Evolutionary conservation across 305 asterid species (phyloP), one percentile per base, ranked within the genome.

Genomic region (Fraxinus dipetala): DNA sequence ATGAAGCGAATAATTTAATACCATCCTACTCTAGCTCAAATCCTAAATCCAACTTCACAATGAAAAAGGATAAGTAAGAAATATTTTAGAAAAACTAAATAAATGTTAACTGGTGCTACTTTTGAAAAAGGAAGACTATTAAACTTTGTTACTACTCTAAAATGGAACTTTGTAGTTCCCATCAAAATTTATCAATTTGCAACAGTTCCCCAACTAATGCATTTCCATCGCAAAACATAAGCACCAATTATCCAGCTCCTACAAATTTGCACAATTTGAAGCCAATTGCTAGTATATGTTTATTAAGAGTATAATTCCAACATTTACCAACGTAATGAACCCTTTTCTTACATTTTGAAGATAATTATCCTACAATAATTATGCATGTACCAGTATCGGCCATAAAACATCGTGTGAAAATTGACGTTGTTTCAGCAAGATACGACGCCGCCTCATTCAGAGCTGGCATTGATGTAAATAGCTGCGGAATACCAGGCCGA

Each of bases 361-460:
- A 26, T 65, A 28, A 26, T 65, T 65, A 83, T 31, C 76, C 6
- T 0, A 63, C 10, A 84, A 85, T 51, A 69, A 73, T 59, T 6
- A 2, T 31, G 81, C 78, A 82, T 63, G 43, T 86, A 93, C 98
- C 87, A 18, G 96, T 85, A 86, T 83, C 88, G 78, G 90, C 94
- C 30, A 91, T 77, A 84, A 94, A 95, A 87, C 97, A 96, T 24
- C 97, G 90, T 34, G 99, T 91, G 85, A 93, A 92, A 78, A 90
- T 90, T 6, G 98, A 93, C 51, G 97, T 89, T 4, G 97, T 90
- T 79, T 93, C 96, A 7, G 98, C 92, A 77, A 94, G 84, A 89
- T 91, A 93, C 45, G 97, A 87, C 82, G 99, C 97, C 67, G 98
- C 98, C 0, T 92, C 98, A 75, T 91, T 86, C 69, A 96, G 83